Evolutionary conservation across 208 protist genomes (phyloP).

Genomic region (Lotmaria passim): DNA sequence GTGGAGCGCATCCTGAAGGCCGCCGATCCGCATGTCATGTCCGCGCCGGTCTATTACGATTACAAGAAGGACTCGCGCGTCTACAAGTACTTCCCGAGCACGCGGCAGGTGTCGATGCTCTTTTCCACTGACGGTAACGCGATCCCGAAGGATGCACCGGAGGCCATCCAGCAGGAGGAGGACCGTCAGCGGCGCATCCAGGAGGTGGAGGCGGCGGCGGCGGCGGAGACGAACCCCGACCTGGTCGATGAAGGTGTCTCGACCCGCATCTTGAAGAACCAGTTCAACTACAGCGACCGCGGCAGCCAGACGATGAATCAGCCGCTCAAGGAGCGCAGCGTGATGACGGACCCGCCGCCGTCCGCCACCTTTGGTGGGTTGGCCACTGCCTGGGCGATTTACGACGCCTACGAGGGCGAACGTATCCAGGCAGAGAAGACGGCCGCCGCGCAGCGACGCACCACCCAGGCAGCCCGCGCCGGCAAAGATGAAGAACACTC

Average conservation of each 20-base stretch:
- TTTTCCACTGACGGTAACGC: slow-evolving; percentile 85
- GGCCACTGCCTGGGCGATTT: slow-evolving; percentile 96
- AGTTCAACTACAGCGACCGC: slow-evolving; percentile 98
- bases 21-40: slow-evolving; percentile 92
- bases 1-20: slow-evolving; percentile 94
- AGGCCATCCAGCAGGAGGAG: slow-evolving; percentile 91
- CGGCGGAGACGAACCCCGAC: slow-evolving; percentile 87
- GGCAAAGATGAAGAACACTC: slow-evolving; percentile 80
- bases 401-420: slow-evolving; percentile 95
- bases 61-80: slow-evolving; percentile 92
- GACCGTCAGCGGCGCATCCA: slow-evolving; percentile 75
- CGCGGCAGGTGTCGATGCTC: slow-evolving; percentile 88
- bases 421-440: slow-evolving; percentile 83
- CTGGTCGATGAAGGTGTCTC: slow-evolving; percentile 82
- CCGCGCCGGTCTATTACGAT: slow-evolving; percentile 92
- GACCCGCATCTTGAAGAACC: slow-evolving; percentile 95
- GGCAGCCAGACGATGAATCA: slow-evolving; percentile 97
- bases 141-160: slow-evolving; percentile 81
- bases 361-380: slow-evolving; percentile 83
- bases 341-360: slow-evolving; percentile 95
- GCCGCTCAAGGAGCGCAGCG: slow-evolving; percentile 65
- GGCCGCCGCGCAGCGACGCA: slow-evolving; percentile 72
- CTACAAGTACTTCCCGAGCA: slow-evolving; percentile 91
- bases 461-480: slow-evolving; percentile 55
- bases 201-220: slow-evolving; percentile 73